These are phyloP conservation scores for Pythium insidiosum DNA, from an alignment of 352 stramenopile genomes.

Conservation along the genomic window DNA sequence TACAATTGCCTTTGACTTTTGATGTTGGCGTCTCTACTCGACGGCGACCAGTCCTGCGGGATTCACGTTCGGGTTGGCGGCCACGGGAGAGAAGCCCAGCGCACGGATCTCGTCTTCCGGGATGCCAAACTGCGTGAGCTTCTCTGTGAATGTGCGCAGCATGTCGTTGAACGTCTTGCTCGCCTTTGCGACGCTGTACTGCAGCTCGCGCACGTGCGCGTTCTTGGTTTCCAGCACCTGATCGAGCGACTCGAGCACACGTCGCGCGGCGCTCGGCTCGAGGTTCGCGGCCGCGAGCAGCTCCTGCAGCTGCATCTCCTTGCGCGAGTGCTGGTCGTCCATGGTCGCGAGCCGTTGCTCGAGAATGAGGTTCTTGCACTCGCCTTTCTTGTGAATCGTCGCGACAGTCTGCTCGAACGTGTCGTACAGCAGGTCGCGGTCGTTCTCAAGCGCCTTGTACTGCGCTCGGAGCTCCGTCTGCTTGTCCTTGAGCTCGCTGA, in stretches of 20 bases:
- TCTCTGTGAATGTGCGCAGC: constrained; percentile 63
- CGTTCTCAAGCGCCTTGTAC: constrained; percentile 72
- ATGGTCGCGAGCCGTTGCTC: constrained; percentile 78
- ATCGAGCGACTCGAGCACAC: constrained; percentile 64
- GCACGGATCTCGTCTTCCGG: constrained; percentile 63
- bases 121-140: constrained; percentile 57
- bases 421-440: constrained; percentile 87
- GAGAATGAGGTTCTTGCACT: constrained; percentile 87
- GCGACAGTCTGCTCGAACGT: constrained; percentile 86
- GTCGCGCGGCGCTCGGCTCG: constrained; percentile 54
- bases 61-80: constrained; percentile 46
- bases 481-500: constrained; percentile 47
- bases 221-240: constrained; percentile 56
- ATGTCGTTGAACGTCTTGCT: constrained; percentile 78
- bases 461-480: constrained; percentile 61
- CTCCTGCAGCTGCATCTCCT: constrained; percentile 62
- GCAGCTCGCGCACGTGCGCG: constrained; percentile 37
- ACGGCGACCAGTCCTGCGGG: constrained; percentile 66
- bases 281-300: constrained; percentile 66
- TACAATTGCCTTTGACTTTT: too few relatives aligned
- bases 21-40: too few relatives aligned
- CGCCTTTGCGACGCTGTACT: constrained; percentile 62
- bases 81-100: constrained; percentile 50
- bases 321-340: constrained; percentile 68
- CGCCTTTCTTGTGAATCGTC: constrained; percentile 85